phyloP scores from a whole-genome alignment of 331 rosid species.

The Arachis monticola region DNA sequence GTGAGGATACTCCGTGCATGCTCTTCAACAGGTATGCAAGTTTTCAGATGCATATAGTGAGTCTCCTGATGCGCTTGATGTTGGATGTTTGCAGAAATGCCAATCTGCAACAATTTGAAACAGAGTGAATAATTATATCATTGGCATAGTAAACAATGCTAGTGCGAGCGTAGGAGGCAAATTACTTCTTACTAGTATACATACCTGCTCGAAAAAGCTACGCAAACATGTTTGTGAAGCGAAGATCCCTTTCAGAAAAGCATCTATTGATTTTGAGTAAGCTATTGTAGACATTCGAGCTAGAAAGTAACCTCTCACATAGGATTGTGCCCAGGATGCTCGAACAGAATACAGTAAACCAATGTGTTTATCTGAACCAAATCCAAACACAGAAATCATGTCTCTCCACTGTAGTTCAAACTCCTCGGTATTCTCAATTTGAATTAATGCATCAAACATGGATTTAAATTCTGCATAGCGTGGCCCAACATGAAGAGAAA shows the following conservation, averaged over 20 bases:
- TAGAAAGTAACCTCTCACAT: constrained; percentile 72
- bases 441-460: constrained; percentile 67
- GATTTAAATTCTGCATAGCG: constrained; percentile 82
- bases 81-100: constrained; percentile 66
- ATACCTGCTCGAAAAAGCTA: constrained; percentile 89
- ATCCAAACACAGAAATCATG: constrained; percentile 70
- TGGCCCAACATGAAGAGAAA: constrained; percentile 72
- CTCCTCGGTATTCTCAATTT: constrained; percentile 73
- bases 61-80: constrained; percentile 58
- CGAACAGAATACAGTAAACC: constrained; percentile 66
- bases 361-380: constrained; percentile 71
- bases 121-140: constrained; percentile 32
- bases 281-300: constrained; percentile 71
- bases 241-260: constrained; percentile 72
- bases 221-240: constrained; percentile 74
- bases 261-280: constrained; percentile 66
- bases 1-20: constrained; percentile 80
- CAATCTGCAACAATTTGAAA: constrained; percentile 58
- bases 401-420: constrained; percentile 90
- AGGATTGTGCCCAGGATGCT: constrained; percentile 74
- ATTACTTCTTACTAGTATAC: constrained; percentile 6
- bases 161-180: constrained; percentile 14
- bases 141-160: constrained; percentile 16
- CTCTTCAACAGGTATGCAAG: constrained; percentile 87
- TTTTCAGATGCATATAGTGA: constrained; percentile 68